Percentiles rank a stretch among this genome's conserved stretches.
Evolutionary conservation across 208 protist genomes (phyloP).

Genomic region (Trypanosoma congolense): DNA sequence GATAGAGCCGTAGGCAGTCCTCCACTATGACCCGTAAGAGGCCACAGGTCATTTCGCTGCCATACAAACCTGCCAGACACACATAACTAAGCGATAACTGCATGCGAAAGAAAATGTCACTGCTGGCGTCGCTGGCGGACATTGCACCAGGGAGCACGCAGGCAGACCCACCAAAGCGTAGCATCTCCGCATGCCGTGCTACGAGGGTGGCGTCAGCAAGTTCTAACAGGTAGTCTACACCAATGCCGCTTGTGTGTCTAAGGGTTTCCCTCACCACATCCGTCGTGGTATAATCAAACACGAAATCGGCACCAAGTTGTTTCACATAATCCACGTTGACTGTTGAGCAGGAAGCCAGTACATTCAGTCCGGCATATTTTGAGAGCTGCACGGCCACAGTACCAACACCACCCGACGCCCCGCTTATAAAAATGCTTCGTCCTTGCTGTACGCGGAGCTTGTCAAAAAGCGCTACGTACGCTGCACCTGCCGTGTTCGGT

Average conservation of each 20-base stretch:
- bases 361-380: constrained; percentile 60
- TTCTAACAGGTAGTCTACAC: constrained; percentile 85
- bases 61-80: constrained; percentile 38
- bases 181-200: constrained; percentile 34
- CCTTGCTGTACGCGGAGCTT: constrained; percentile 56
- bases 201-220: constrained; percentile 29
- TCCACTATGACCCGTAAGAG: constrained; percentile 39
- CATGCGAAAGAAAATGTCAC: constrained; percentile 42
- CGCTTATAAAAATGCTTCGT: constrained; percentile 71
- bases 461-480: constrained; percentile 73
- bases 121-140: constrained; percentile 1
- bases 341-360: constrained; percentile 59
- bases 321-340: constrained; percentile 51
- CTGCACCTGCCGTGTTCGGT: constrained; percentile 52
- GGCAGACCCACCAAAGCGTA: constrained; percentile 63
- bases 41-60: constrained; percentile 23
- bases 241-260: constrained; percentile 40
- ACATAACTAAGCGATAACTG: constrained; percentile 69
- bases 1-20: constrained; percentile 41
- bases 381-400: constrained; percentile 72
- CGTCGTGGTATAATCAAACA: constrained; percentile 59
- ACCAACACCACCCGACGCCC: constrained; percentile 70
- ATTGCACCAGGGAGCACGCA: constrained; percentile 52
- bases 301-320: constrained; percentile 53
- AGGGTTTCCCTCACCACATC: constrained; percentile 55